Conservation (phyloP, 495 filamentous ascomycete species). For the Aspergillus sclerotioniger region DNA sequence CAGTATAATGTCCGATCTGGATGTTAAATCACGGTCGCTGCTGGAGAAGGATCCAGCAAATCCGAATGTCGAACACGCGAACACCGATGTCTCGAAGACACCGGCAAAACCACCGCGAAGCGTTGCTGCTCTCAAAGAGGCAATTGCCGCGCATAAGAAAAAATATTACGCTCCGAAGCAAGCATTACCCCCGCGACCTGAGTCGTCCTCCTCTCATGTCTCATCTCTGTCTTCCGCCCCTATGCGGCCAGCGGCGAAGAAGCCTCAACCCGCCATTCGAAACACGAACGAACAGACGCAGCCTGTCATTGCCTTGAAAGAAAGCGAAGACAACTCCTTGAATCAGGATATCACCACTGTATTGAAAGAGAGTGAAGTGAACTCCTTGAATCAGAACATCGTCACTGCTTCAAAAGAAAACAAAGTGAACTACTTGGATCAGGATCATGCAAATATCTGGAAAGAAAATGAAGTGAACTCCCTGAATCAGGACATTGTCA, state of each 20-base stretch:
- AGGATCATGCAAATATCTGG: no score
- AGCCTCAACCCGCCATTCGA: constrained; percentile 41
- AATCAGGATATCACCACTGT: no score
- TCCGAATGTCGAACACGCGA: constrained; percentile 59
- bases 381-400: no score
- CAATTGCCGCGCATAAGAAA: constrained; percentile 81
- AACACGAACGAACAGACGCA: constrained; percentile 24
- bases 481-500: no score
- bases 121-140: constrained; percentile 65
- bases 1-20: constrained; percentile 72
- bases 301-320: no score
- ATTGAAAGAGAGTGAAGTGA: no score
- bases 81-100: constrained; percentile 38
- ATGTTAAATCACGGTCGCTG: constrained; percentile 67
- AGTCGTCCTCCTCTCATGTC: constrained; percentile 49
- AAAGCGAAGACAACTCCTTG: no score
- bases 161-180: constrained; percentile 49
- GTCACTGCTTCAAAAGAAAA: no score
- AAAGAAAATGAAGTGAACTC: no score
- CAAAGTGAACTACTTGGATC: no score
- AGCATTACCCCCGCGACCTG: constrained; percentile 70
- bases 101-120: constrained; percentile 36
- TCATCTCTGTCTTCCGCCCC: constrained; percentile 59
- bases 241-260: constrained; percentile 51
- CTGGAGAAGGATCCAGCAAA: constrained; percentile 79